Conservation (phyloP, 805 yeast genomes). For the Maudiozyma serrabonitensis region DNA sequence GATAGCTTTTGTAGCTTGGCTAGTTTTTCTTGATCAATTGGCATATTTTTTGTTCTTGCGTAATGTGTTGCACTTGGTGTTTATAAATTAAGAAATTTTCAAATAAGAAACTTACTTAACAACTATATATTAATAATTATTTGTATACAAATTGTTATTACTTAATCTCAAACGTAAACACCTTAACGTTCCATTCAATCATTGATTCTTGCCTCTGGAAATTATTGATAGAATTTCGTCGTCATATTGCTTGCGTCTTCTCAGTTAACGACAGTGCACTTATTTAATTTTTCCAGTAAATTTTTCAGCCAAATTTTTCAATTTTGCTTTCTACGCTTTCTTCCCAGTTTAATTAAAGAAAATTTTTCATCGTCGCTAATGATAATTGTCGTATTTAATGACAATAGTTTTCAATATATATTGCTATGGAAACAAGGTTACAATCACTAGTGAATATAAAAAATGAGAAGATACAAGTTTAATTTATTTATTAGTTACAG, state of each 20-base stretch:
- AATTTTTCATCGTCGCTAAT: not conserved
- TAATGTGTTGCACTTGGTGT: not conserved
- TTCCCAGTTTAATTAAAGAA: not conserved
- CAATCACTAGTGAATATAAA: too few species aligned
- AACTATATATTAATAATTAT: too few species aligned
- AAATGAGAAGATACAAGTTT: not conserved
- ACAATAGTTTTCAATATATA: not conserved
- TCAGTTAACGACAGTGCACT: too few species aligned
- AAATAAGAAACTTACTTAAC: too few species aligned
- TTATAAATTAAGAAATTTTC: too few species aligned
- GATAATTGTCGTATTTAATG: not conserved
- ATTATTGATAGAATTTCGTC: too few species aligned
- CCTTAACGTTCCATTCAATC: too few species aligned
- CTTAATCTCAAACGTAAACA: too few species aligned
- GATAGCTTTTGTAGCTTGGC: conserved; percentile 78
- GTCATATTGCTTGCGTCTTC: too few species aligned
- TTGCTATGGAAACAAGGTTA: not conserved
- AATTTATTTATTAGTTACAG: not conserved
- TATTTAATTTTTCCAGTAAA: too few species aligned
- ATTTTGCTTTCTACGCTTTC: not conserved
- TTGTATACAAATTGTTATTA: too few species aligned
- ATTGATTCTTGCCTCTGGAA: too few species aligned
- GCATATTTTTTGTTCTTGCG: conserved; percentile 37
- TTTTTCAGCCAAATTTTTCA: not conserved
- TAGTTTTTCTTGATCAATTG: conserved; percentile 88